Conservation (phyloP, 2,329 filamentous ascomycete genomes). For the Cladosporium sp. region DNA sequence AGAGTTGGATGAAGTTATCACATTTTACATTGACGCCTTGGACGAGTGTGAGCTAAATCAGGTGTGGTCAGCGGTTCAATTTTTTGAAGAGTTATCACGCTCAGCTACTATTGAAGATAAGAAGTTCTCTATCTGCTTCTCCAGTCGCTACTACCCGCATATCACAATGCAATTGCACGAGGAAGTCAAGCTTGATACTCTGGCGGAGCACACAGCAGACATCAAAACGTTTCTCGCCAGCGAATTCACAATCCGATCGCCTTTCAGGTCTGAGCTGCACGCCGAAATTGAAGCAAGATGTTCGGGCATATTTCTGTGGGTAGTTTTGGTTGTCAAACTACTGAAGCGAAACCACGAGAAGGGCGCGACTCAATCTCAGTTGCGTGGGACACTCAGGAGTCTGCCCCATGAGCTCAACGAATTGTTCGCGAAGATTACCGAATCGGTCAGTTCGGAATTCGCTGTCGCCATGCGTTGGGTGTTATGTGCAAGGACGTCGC, state of each 20-base stretch:
- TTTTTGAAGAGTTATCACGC: background rate
- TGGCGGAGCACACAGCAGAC: background rate
- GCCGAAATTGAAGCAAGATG: background rate
- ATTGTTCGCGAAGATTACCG: constrained; percentile 3
- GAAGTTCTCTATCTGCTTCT: background rate
- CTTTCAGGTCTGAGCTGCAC: background rate
- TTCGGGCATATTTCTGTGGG: constrained; percentile 1
- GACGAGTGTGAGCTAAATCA: background rate
- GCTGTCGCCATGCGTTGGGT: constrained; percentile 55
- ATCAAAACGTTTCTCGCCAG: background rate
- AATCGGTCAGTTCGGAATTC: background rate
- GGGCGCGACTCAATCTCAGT: background rate
- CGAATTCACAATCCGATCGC: background rate
- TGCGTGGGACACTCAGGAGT: background rate
- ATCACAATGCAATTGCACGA: background rate
- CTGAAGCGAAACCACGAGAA: background rate
- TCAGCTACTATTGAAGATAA: background rate
- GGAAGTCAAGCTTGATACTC: background rate
- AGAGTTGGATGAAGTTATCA: background rate
- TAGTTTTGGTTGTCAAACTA: background rate
- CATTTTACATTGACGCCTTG: background rate
- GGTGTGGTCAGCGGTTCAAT: background rate
- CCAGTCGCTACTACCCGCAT: background rate
- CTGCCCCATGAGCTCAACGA: constrained; percentile 8
- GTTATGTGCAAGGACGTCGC: constrained; percentile 49